Percentiles rank a stretch among this genome's conserved stretches.
Evolutionary conservation across 1,284 basidiomycete genomes (phyloP).

Genomic region (Flammula alnicola): DNA sequence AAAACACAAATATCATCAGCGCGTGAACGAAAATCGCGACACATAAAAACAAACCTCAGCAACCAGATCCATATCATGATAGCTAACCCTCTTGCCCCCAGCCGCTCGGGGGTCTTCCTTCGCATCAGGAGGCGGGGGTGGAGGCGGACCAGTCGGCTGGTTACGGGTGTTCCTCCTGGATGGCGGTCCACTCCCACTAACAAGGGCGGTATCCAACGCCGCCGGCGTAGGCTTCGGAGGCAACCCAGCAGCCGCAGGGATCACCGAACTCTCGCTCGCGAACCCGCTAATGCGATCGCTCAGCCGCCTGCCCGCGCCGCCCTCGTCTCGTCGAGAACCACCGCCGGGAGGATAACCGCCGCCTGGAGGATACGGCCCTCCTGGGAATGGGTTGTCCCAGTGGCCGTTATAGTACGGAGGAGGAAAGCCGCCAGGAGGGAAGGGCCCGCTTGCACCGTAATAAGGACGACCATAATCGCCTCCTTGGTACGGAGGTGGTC

Average conservation of each 20-base stretch:
- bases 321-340: constrained; percentile 54
- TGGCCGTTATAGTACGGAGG: constrained; percentile 51
- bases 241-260: constrained; percentile 70
- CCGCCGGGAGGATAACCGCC: constrained; percentile 28
- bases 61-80: constrained; percentile 87
- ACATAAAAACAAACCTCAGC: constrained; percentile 57
- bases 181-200: constrained; percentile 45
- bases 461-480: constrained; percentile 46
- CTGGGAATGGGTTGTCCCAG: constrained; percentile 59
- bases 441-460: constrained; percentile 32
- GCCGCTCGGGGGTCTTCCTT: constrained; percentile 88
- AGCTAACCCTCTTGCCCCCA: constrained; percentile 80
- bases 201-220: constrained; percentile 61
- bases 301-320: constrained; percentile 60
- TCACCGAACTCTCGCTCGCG: constrained; percentile 54
- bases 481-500: constrained; percentile 52
- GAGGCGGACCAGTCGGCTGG: constrained; percentile 53
- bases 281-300: constrained; percentile 80
- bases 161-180: constrained; percentile 42
- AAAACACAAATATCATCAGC: constrained; percentile 10
- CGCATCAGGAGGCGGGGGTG: constrained; percentile 81
- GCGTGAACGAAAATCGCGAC: constrained; percentile 12
- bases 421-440: constrained; percentile 38
- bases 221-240: constrained; percentile 73
- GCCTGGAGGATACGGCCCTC: constrained; percentile 36